Conservation (phyloP, 495 filamentous ascomycete genomes). For the Neurospora sp. region DNA sequence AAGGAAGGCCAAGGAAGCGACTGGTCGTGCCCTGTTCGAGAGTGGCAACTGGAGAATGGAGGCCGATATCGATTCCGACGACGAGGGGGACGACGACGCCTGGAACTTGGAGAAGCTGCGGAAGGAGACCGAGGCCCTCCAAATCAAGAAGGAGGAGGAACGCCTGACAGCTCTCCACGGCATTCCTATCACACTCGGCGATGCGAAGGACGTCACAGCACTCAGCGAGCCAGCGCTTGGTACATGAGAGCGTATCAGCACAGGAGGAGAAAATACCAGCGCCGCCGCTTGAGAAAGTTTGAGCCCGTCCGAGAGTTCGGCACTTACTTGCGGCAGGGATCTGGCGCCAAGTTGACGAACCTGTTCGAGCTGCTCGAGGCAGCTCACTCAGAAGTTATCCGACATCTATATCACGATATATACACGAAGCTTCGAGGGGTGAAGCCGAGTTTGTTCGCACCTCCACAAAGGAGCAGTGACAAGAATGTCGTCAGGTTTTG, state of each 20-base stretch:
- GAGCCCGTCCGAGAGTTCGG: not conserved
- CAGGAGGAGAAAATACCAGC: conserved; percentile 4
- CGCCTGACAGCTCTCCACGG: conserved; percentile 32
- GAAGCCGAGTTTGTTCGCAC: not conserved
- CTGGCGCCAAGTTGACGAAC: not conserved
- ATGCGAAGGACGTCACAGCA: not conserved
- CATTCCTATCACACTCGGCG: conserved; percentile 2
- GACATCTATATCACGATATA: not conserved
- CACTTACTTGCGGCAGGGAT: not conserved
- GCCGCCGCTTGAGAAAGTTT: conserved; percentile 1
- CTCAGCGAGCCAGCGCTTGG: conserved; percentile 10
- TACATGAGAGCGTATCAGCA: conserved; percentile 13
- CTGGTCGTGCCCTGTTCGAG: conserved; percentile 89
- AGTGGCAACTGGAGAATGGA: conserved; percentile 80
- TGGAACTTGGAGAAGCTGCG: conserved; percentile 75
- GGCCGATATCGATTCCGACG: conserved; percentile 52
- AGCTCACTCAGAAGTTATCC: not conserved
- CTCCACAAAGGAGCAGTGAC: not conserved
- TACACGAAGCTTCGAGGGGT: not conserved
- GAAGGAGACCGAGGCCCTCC: conserved; percentile 57
- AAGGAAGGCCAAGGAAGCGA: conserved; percentile 82
- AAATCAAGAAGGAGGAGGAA: conserved; percentile 53
- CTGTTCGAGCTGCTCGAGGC: not conserved
- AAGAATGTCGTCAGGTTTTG: not conserved
- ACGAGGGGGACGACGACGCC: conserved; percentile 46